Evolutionary conservation across 2,329 filamentous ascomycete genomes (phyloP).

Genomic region (Amesomyces nigricolor): DNA sequence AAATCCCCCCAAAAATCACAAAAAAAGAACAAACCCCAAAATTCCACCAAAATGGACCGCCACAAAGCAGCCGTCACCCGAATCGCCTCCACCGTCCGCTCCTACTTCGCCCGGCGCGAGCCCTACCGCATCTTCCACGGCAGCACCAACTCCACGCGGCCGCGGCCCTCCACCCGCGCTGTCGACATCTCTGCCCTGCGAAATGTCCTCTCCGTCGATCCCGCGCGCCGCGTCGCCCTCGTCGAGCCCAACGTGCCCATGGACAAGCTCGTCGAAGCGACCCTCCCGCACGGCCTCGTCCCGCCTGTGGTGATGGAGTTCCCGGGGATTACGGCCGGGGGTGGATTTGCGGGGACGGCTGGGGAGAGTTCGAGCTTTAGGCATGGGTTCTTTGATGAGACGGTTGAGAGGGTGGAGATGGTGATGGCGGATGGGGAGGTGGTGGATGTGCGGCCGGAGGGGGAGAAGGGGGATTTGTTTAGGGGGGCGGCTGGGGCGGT

Average conservation of each 20-base stretch:
- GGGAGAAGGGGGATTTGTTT: constrained; percentile 49
- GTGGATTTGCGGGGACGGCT: constrained; percentile 64
- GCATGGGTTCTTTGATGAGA: constrained; percentile 66
- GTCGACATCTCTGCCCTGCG: constrained; percentile 61
- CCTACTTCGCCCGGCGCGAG: constrained; percentile 43
- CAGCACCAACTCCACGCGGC: constrained; percentile 68
- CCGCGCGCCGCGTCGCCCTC: constrained; percentile 50
- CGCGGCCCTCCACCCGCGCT: constrained; percentile 38
- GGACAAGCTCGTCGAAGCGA: constrained; percentile 63
- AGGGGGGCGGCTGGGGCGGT: constrained; percentile 60
- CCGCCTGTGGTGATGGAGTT: constrained; percentile 73
- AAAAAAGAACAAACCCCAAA: background rate
- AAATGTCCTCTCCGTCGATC: constrained; percentile 60
- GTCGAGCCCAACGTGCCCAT: constrained; percentile 74
- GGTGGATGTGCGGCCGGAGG: constrained; percentile 39
- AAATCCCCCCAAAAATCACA: background rate
- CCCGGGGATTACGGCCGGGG: constrained; percentile 67
- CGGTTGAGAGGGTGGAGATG: constrained; percentile 60
- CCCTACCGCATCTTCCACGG: constrained; percentile 74
- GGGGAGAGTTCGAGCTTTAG: constrained; percentile 66
- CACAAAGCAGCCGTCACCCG: constrained; percentile 44
- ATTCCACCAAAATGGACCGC: constrained; percentile 33
- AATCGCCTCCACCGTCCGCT: constrained; percentile 43
- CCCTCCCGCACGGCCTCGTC: constrained; percentile 58
- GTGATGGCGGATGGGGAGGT: constrained; percentile 62